Evolutionary conservation across 345 rosid species (phyloP), one percentile per base, ranked within the genome.

Genomic region (Hibiscus tridactylites): DNA sequence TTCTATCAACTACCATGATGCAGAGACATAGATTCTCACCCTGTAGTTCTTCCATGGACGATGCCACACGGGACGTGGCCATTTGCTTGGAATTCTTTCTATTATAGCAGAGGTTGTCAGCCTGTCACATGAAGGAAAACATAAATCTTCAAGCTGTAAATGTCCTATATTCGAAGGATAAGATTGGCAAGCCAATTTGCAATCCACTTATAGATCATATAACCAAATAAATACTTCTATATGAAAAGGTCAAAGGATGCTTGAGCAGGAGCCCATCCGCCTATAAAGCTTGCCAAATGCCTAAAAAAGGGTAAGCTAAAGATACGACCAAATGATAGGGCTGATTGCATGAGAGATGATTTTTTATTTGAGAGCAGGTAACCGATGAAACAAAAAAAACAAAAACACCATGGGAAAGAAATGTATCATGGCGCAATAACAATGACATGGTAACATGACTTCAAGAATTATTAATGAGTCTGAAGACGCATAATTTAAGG

Each of bases 31-130:
- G 44, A 2, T 47, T 75, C 79, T 82, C 78, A 95, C 99, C 92
- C 99, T 85, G 80, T 96, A 96, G 84, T 88, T 90, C 86, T 92
- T 96, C 99, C 99, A 96, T 70, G 99, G 98, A 67, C 96, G 80
- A 85, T 79, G 99, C 99, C 99, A 96, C 35, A 76, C 85, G 37
- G 99, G 99, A 72, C 93, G 98, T 0, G 99, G 99, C 99, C 99
- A 96, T 83, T 80, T 86, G 82, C 98, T 92, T 19, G 97, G 97
- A 64, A 96, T 88, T 82, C 99, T 91, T 79, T 96, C 99, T 82
- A 91, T 91, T 78, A 95, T 65, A 19, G 98, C 99, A 58, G 97
- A 79, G 47, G 93, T 95, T 58, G 97, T 89, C 1, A 71, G 79
- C 84, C 99, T 95, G 77, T 15, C 21, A 70, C 68, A 76, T 29